phyloP scores from a whole-genome alignment of 208 protist genomes.

The Porcisia deanei region DNA sequence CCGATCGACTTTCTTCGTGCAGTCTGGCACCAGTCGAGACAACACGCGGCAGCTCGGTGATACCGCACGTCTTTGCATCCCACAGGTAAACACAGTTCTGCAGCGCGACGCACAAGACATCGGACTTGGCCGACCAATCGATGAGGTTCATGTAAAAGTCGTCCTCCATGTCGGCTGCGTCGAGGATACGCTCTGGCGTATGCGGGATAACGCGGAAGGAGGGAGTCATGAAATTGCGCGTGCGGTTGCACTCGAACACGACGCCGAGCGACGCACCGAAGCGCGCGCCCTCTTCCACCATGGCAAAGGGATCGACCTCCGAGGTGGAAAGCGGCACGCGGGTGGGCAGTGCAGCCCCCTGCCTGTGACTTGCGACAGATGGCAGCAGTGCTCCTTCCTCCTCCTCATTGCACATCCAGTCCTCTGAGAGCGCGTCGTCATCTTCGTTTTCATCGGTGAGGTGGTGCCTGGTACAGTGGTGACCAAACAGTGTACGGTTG shows the following conservation, averaged over 20 bases:
- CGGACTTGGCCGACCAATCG: conserved; percentile 93
- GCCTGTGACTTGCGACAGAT: background rate
- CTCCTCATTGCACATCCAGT: background rate
- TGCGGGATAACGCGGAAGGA: conserved; percentile 92
- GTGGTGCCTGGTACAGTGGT: too few relatives aligned
- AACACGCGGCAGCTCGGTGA: conserved; percentile 86
- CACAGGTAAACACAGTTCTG: conserved; percentile 97
- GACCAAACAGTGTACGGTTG: background rate
- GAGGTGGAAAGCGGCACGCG: conserved; percentile 12
- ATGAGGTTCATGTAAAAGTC: conserved; percentile 99
- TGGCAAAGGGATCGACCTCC: conserved; percentile 19
- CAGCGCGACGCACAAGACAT: conserved; percentile 97
- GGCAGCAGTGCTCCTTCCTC: background rate
- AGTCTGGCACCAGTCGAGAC: conserved; percentile 30
- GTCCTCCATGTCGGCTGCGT: conserved; percentile 98
- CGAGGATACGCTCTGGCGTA: conserved; percentile 96
- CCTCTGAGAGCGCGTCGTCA: background rate
- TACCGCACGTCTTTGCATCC: conserved; percentile 94
- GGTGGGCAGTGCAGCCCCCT: background rate
- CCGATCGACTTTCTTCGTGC: background rate
- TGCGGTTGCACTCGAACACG: conserved; percentile 82
- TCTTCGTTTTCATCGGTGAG: background rate
- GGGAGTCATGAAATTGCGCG: conserved; percentile 75
- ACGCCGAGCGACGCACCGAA: conserved; percentile 76
- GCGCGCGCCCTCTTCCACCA: conserved; percentile 44